These are phyloP conservation scores for Aechmea fasciata DNA, from an alignment of 176 grass and related monocot genomes.

Conservation along the genomic window DNA sequence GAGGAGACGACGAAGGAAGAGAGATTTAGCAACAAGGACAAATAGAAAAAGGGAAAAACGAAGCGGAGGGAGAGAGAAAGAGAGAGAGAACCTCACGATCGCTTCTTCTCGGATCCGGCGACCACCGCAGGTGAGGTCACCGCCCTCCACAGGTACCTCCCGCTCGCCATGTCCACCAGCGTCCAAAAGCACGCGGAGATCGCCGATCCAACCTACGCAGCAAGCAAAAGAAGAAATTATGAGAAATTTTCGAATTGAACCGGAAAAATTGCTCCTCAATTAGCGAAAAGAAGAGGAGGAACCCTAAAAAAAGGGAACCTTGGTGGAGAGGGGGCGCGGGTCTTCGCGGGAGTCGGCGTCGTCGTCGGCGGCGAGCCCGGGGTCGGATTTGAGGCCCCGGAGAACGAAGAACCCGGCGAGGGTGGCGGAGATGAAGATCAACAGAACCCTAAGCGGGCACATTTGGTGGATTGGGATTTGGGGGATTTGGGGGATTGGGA, in stretches of 20 bases:
- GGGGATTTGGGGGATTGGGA: neutral
- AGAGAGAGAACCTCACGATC: constrained; percentile 1
- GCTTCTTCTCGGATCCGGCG: constrained; percentile 34
- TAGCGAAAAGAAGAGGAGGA: neutral
- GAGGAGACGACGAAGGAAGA: no score
- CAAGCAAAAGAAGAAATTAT: neutral
- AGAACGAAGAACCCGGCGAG: constrained; percentile 93
- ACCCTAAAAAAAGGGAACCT: constrained; percentile 16
- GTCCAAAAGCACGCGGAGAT: constrained; percentile 71
- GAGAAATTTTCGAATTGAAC: neutral
- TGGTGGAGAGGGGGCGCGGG: constrained; percentile 26
- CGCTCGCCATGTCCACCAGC: constrained; percentile 87
- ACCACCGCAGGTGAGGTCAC: constrained; percentile 37
- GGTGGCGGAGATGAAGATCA: constrained; percentile 95
- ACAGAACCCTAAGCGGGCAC: constrained; percentile 78
- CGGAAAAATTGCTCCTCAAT: neutral
- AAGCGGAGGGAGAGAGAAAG: neutral
- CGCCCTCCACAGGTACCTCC: constrained; percentile 76
- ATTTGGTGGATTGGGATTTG: constrained; percentile 23
- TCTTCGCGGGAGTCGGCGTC: neutral
- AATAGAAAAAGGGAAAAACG: neutral
- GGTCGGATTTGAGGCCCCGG: constrained; percentile 44
- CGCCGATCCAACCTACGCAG: constrained; percentile 55
- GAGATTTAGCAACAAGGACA: neutral
- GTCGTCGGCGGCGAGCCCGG: constrained; percentile 29